Evolutionary conservation across 768 basidiomycete genomes (phyloP).

Genomic region (Leccinum subgranulosum): DNA sequence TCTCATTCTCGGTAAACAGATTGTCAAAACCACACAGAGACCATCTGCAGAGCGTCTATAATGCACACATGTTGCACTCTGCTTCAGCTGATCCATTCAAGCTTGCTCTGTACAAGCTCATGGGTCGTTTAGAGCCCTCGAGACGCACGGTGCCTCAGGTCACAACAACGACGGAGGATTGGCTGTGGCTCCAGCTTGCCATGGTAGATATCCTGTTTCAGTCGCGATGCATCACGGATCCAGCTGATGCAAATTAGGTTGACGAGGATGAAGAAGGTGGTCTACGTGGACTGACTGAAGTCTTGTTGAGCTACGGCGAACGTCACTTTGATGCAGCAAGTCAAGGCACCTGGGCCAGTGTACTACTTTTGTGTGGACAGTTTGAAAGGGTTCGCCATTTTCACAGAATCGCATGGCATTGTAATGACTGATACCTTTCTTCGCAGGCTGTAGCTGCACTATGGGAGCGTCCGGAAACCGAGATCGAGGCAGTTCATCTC

Average conservation of each 20-base stretch:
- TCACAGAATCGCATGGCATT: background rate
- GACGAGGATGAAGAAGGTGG: constrained; percentile 83
- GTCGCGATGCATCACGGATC: background rate
- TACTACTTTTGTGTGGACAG: constrained; percentile 88
- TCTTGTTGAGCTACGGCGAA: constrained; percentile 73
- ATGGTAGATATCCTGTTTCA: constrained; percentile 46
- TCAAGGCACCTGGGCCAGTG: constrained; percentile 74
- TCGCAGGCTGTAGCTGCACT: constrained; percentile 83
- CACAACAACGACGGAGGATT: constrained; percentile 93
- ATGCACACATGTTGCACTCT: constrained; percentile 87
- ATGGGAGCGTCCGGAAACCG: constrained; percentile 82
- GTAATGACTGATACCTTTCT: background rate
- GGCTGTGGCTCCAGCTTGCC: constrained; percentile 95
- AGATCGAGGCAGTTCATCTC: constrained; percentile 92
- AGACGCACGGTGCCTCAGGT: constrained; percentile 79
- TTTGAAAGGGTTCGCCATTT: constrained; percentile 75
- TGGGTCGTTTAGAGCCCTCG: constrained; percentile 86
- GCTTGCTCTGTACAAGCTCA: constrained; percentile 90
- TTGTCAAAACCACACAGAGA: constrained; percentile 74
- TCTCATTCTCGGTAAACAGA: constrained; percentile 33
- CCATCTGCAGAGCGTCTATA: constrained; percentile 76
- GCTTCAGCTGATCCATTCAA: constrained; percentile 93
- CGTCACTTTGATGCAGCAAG: constrained; percentile 72
- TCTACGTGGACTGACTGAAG: constrained; percentile 69
- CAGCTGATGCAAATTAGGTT: constrained; percentile 40